Conservation (phyloP, 75 land plant genomes). For the Pinus albicaulis region DNA sequence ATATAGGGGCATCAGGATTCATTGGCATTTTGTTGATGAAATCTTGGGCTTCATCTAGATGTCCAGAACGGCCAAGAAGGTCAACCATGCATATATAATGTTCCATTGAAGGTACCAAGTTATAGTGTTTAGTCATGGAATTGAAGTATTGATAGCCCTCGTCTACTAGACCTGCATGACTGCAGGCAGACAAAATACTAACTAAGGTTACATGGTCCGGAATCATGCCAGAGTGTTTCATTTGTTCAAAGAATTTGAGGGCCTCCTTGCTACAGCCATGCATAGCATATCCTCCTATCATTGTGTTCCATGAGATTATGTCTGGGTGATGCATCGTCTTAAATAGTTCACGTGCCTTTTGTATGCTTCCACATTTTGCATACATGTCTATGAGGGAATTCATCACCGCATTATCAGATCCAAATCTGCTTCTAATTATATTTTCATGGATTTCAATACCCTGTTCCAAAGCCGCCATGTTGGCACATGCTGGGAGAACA, state of each 20-base stretch:
- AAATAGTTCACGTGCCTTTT: conserved; percentile 17
- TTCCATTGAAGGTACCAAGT: conserved; percentile 15
- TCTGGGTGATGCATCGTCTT: conserved; percentile 7
- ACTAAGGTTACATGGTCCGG: conserved; percentile 38
- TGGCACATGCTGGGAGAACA: conserved; percentile 15
- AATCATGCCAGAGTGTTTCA: conserved; percentile 18
- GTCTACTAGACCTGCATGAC: conserved; percentile 15
- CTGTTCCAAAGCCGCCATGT: conserved; percentile 11
- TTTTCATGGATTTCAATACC: conserved; percentile 17
- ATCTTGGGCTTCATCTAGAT: conserved; percentile 17
- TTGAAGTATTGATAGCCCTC: conserved; percentile 22
- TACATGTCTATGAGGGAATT: conserved; percentile 27
- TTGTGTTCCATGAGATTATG: conserved; percentile 26
- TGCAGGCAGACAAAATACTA: conserved; percentile 31
- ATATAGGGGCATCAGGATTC: conserved; percentile 1
- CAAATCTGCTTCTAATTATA: conserved; percentile 10
- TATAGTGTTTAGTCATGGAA: conserved; percentile 11
- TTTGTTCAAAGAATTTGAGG: conserved; percentile 21
- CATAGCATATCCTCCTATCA: conserved; percentile 26
- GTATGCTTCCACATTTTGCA: conserved; percentile 29
- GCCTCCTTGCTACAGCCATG: conserved; percentile 28
- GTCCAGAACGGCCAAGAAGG: conserved; percentile 23
- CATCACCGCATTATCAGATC: conserved; percentile 1
- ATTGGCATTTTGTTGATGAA: conserved; percentile 15
- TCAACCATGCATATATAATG: conserved; percentile 27